phyloP scores from a whole-genome alignment of 2,329 filamentous ascomycete species.

The Cordyceps sp. region DNA sequence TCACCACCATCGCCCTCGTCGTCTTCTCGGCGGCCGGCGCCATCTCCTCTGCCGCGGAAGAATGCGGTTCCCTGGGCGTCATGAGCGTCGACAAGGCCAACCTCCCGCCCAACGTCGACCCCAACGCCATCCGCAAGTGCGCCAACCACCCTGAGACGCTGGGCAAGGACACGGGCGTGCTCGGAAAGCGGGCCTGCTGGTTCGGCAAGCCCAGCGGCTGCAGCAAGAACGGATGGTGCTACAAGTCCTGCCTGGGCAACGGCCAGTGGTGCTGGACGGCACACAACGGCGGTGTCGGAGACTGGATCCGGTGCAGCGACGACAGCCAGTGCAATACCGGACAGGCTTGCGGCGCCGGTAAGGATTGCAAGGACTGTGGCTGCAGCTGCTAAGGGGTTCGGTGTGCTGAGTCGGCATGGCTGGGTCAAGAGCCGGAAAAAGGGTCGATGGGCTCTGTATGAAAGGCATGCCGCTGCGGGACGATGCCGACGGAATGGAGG shows the following conservation, averaged over 20 bases:
- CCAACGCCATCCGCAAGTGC: slow-evolving; percentile 1
- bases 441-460: no score
- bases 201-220: slow-evolving; percentile 1
- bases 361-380: slow-evolving; percentile 1
- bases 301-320: slow-evolving; percentile 1
- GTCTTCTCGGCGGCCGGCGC: background rate
- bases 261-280: slow-evolving; percentile 3
- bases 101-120: background rate
- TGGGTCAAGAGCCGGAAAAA: no score
- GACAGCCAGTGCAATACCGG: slow-evolving; percentile 1
- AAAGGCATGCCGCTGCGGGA: no score
- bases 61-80: slow-evolving; percentile 2
- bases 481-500: no score
- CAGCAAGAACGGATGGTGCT: slow-evolving; percentile 1
- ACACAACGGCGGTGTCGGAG: slow-evolving; percentile 1
- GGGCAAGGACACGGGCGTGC: background rate
- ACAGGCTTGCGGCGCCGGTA: slow-evolving; percentile 1
- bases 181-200: slow-evolving; percentile 1
- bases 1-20: background rate
- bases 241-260: background rate
- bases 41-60: background rate
- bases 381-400: slow-evolving; percentile 3
- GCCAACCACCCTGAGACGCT: background rate
- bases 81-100: slow-evolving; percentile 1
- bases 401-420: no score